A percentile compares a stretch with the other conserved stretches of the same genome.
phyloP scores from a whole-genome alignment of 495 filamentous ascomycete species.

The Daldinia childiae region DNA sequence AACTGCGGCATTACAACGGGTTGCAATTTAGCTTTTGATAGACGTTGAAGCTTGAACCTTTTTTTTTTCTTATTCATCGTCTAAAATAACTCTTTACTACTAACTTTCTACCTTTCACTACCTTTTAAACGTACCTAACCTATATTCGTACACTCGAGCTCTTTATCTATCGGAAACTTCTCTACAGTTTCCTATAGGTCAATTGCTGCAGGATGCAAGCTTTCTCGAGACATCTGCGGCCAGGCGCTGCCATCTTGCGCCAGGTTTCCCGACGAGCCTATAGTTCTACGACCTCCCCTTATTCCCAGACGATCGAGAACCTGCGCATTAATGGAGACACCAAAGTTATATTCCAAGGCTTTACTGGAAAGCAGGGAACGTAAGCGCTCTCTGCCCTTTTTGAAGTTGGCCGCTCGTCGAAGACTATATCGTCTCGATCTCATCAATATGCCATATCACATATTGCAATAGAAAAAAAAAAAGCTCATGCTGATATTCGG shows the following conservation, averaged over 20 bases:
- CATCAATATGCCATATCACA: constrained; percentile 14
- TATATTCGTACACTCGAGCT: constrained; percentile 6
- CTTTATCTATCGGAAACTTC: constrained; percentile 24
- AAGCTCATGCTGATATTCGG: not conserved
- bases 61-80: constrained; percentile 23
- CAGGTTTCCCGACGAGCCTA: constrained; percentile 69
- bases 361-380: constrained; percentile 99
- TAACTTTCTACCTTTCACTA: constrained; percentile 1
- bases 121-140: constrained; percentile 19
- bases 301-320: constrained; percentile 86
- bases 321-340: constrained; percentile 92
- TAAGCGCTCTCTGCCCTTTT: constrained; percentile 61
- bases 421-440: constrained; percentile 26
- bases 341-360: constrained; percentile 95
- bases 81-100: constrained; percentile 12
- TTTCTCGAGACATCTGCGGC: constrained; percentile 57
- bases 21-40: constrained; percentile 32
- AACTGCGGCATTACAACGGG: constrained; percentile 34
- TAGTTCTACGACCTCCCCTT: constrained; percentile 72
- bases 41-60: constrained; percentile 27
- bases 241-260: constrained; percentile 56
- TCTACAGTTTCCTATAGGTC: constrained; percentile 34
- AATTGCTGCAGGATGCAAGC: constrained; percentile 57
- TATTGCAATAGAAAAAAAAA: constrained; percentile 1
- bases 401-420: not conserved